Conservation (phyloP, 495 filamentous ascomycete genomes). For the Penicillium subrubescens region DNA sequence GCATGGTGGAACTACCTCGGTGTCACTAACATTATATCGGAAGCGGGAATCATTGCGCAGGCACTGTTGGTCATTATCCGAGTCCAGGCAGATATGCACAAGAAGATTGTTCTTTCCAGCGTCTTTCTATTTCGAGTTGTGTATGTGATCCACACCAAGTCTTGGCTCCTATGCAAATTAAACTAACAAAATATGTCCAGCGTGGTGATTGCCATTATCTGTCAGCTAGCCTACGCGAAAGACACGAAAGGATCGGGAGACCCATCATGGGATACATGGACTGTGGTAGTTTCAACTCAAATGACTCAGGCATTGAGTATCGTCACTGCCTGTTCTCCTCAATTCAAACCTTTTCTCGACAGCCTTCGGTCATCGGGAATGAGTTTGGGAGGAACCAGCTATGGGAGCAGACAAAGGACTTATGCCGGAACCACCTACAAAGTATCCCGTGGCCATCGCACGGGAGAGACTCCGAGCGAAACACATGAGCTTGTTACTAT, state of each 20-base stretch:
- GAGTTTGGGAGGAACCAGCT: slow-evolving; percentile 32
- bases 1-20: slow-evolving; percentile 46
- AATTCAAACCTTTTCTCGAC: slow-evolving; percentile 50
- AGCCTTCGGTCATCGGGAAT: slow-evolving; percentile 46
- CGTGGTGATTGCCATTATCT: slow-evolving; percentile 36
- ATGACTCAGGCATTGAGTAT: slow-evolving; percentile 41
- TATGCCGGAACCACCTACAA: slow-evolving; percentile 17
- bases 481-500: slow-evolving; percentile 22
- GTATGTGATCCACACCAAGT: slow-evolving; percentile 26
- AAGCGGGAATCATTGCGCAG: slow-evolving; percentile 40
- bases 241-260: slow-evolving; percentile 16
- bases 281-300: slow-evolving; percentile 35
- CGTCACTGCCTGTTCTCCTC: slow-evolving; percentile 46
- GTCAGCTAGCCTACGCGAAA: slow-evolving; percentile 35
- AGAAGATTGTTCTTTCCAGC: slow-evolving; percentile 30
- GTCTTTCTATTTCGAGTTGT: slow-evolving; percentile 40
- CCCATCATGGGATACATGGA: slow-evolving; percentile 31
- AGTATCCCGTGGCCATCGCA: slow-evolving; percentile 8
- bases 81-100: slow-evolving; percentile 35
- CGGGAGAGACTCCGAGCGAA: slow-evolving; percentile 15
- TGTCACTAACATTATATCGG: slow-evolving; percentile 45
- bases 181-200: slow-evolving; percentile 11
- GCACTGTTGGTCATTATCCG: slow-evolving; percentile 40
- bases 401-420: slow-evolving; percentile 19
- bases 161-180: neutral